Conservation (phyloP, 1,139 yeast species). For the Meyerozyma carpophila region DNA sequence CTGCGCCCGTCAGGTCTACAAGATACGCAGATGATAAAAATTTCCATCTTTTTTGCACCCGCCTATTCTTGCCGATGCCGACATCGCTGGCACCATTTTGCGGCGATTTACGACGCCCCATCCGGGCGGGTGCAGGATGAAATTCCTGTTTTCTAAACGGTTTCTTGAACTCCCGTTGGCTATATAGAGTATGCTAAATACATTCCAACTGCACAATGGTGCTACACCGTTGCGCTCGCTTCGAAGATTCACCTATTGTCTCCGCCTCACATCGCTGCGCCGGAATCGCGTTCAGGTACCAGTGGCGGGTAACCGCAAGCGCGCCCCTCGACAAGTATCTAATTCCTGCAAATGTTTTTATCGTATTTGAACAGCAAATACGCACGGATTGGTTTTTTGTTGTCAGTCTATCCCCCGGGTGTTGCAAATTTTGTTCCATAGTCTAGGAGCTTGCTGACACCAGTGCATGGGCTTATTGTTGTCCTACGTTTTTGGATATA, state of each 20-base stretch:
- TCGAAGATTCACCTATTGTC: background rate
- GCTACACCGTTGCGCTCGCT: no score
- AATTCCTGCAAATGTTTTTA: background rate
- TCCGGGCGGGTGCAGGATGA: no score
- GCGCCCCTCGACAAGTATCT: background rate
- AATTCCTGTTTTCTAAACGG: no score
- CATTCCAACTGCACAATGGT: no score
- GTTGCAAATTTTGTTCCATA: background rate
- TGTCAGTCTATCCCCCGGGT: background rate
- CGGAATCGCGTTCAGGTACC: constrained; percentile 1
- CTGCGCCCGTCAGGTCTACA: no score
- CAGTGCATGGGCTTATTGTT: constrained; percentile 39
- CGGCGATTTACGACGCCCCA: no score
- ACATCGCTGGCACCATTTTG: no score
- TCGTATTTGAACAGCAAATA: background rate
- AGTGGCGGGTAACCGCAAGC: background rate
- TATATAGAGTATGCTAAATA: no score
- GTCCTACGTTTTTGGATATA: constrained; percentile 35
- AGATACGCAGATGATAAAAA: no score
- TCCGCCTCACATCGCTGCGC: background rate
- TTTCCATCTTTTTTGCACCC: no score
- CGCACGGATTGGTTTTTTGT: background rate
- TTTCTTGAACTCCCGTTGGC: no score
- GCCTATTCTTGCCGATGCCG: no score
- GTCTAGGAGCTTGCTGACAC: background rate